Evolutionary conservation across 2,329 filamentous ascomycete genomes (phyloP).

Genomic region (Geosmithia putterillii): DNA sequence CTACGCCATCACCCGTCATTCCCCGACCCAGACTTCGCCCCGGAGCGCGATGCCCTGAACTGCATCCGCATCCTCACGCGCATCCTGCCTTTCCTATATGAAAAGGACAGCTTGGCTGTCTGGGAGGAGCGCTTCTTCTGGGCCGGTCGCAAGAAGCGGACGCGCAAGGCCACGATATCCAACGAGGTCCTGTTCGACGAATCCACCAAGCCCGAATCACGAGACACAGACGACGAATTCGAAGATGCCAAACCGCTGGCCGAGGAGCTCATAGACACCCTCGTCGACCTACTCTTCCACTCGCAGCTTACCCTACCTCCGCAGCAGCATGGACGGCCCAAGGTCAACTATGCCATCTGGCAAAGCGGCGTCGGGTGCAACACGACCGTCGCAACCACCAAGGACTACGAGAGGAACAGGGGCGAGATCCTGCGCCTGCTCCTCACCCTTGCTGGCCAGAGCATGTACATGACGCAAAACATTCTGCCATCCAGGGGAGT

Average conservation of each 20-base stretch:
- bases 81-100: slow-evolving; percentile 82
- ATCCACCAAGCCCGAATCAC: slow-evolving; percentile 36
- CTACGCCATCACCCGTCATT: slow-evolving; percentile 85
- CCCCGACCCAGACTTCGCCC: slow-evolving; percentile 73
- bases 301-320: slow-evolving; percentile 76
- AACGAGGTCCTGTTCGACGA: slow-evolving; percentile 80
- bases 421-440: slow-evolving; percentile 81
- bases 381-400: slow-evolving; percentile 73
- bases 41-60: slow-evolving; percentile 82
- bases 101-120: slow-evolving; percentile 64
- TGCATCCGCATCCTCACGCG: slow-evolving; percentile 86
- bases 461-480: slow-evolving; percentile 81
- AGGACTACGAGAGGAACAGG: slow-evolving; percentile 85
- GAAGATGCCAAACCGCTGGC: slow-evolving; percentile 79
- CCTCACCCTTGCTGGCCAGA: slow-evolving; percentile 75
- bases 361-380: slow-evolving; percentile 96
- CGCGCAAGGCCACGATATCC: slow-evolving; percentile 50
- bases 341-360: slow-evolving; percentile 92
- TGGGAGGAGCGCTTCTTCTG: slow-evolving; percentile 97
- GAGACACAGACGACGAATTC: slow-evolving; percentile 51
- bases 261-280: slow-evolving; percentile 82
- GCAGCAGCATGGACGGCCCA: slow-evolving; percentile 57
- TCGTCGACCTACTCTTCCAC: slow-evolving; percentile 85
- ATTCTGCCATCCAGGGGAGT: slow-evolving; percentile 73
- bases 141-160: slow-evolving; percentile 61